These are phyloP conservation scores for Helenozyma rhizophorensis DNA, from an alignment of 805 yeast species.

Conservation along the genomic window DNA sequence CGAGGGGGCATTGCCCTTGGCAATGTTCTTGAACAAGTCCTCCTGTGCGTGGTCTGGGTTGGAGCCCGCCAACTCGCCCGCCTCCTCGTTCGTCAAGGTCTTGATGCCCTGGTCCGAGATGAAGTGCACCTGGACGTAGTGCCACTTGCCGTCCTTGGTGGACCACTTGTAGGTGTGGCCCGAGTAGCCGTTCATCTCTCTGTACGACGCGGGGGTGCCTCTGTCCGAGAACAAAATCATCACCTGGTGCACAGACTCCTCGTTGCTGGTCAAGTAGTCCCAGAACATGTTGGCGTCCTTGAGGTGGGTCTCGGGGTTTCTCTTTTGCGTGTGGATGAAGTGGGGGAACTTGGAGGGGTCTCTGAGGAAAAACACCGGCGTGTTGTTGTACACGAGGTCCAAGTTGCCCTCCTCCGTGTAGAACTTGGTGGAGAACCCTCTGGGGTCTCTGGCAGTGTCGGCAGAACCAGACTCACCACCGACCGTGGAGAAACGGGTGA, in stretches of 20 bases:
- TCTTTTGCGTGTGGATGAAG: conserved; percentile 85
- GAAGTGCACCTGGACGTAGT: conserved; percentile 75
- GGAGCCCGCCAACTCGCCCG: conserved; percentile 61
- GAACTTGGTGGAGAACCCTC: conserved; percentile 78
- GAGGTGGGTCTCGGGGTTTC: conserved; percentile 74
- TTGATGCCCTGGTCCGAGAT: conserved; percentile 58
- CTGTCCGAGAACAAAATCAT: conserved; percentile 71
- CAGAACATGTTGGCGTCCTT: conserved; percentile 81
- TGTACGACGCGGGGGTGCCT: conserved; percentile 72
- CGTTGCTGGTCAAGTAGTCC: conserved; percentile 75
- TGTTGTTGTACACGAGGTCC: conserved; percentile 83
- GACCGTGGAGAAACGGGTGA: conserved; percentile 79
- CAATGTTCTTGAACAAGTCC: conserved; percentile 76
- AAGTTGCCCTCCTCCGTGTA: conserved; percentile 82
- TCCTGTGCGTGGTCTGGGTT: conserved; percentile 81
- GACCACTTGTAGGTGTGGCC: conserved; percentile 84
- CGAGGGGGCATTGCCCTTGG: conserved; percentile 70
- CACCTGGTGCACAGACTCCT: conserved; percentile 72
- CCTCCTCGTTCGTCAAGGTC: conserved; percentile 59
- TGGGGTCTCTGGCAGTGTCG: conserved; percentile 82
- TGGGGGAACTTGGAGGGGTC: conserved; percentile 85
- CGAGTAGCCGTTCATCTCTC: conserved; percentile 82
- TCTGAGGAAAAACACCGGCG: conserved; percentile 80
- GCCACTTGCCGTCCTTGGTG: conserved; percentile 70
- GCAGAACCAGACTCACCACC: conserved; percentile 84